Conservation (phyloP, 1,139 yeast species). For the Kodamaea alishanica region DNA sequence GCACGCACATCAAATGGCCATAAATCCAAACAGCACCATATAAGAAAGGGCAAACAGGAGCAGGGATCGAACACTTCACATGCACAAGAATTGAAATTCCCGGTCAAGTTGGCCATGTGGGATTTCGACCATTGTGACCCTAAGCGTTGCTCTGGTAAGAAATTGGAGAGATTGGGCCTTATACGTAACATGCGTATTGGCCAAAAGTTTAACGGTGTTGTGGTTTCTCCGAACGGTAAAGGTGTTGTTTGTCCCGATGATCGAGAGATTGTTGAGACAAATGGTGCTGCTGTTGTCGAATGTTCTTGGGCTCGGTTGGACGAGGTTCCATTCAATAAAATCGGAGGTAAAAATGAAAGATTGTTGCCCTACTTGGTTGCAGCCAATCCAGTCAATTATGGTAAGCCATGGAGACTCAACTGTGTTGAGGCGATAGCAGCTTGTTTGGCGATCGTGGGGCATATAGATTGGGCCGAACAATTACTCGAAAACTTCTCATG, state of each 20-base stretch:
- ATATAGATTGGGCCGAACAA: slow-evolving; percentile 80
- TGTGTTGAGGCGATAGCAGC: slow-evolving; percentile 99
- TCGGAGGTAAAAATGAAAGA: slow-evolving; percentile 89
- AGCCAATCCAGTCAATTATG: slow-evolving; percentile 95
- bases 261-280: slow-evolving; percentile 64
- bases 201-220: slow-evolving; percentile 85
- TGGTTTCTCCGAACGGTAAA: slow-evolving; percentile 91
- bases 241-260: slow-evolving; percentile 91
- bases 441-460: slow-evolving; percentile 92
- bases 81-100: slow-evolving; percentile 38
- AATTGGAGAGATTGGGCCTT: slow-evolving; percentile 81
- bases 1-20: slow-evolving; percentile 56
- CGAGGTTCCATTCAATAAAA: slow-evolving; percentile 88
- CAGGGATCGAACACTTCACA: slow-evolving; percentile 4
- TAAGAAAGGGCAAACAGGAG: slow-evolving; percentile 50
- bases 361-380: slow-evolving; percentile 90
- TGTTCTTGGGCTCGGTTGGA: slow-evolving; percentile 98
- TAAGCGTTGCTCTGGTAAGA: slow-evolving; percentile 94
- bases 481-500: slow-evolving; percentile 80
- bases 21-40: slow-evolving; percentile 51
- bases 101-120: slow-evolving; percentile 84
- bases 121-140: slow-evolving; percentile 99
- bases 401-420: slow-evolving; percentile 92
- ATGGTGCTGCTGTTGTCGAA: slow-evolving; percentile 95
- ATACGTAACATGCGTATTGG: slow-evolving; percentile 80